phyloP scores from a whole-genome alignment of 441 rosid species.

The Raphanus hybrid region DNA sequence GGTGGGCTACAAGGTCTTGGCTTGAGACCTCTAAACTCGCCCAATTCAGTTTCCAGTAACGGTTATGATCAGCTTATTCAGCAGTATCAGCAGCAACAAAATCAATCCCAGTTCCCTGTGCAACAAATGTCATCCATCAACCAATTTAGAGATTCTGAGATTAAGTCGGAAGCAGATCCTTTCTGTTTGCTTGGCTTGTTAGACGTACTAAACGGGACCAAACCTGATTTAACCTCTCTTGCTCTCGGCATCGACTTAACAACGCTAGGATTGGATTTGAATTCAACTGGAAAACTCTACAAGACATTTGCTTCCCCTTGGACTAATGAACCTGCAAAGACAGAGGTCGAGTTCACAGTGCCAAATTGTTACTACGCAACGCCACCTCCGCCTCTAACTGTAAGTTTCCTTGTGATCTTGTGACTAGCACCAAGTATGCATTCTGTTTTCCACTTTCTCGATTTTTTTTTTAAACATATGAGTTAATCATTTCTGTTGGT shows the following conservation, averaged over 20 bases:
- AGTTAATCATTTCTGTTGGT: conserved; percentile 10
- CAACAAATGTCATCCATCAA: conserved; percentile 85
- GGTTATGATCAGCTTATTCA: conserved; percentile 41
- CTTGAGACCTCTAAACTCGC: conserved; percentile 80
- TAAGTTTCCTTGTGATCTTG: conserved; percentile 45
- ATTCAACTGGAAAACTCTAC: conserved; percentile 87
- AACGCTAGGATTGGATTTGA: conserved; percentile 90
- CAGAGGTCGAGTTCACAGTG: conserved; percentile 84
- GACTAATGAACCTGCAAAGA: conserved; percentile 96
- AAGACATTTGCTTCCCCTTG: conserved; percentile 99
- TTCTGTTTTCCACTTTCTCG: background rate
- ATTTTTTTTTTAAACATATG: conserved; percentile 1
- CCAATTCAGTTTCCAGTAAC: conserved; percentile 56
- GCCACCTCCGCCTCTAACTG: conserved; percentile 81
- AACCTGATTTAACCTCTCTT: conserved; percentile 87
- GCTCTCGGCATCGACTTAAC: conserved; percentile 98
- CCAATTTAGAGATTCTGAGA: conserved; percentile 89
- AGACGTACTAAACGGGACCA: conserved; percentile 76
- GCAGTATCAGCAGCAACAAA: conserved; percentile 45
- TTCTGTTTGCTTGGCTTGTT: conserved; percentile 91
- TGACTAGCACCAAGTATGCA: background rate
- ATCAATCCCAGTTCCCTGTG: conserved; percentile 52
- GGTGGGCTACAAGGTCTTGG: conserved; percentile 89
- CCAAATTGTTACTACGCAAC: conserved; percentile 91
- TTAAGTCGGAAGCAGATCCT: conserved; percentile 81